Evolutionary conservation across 331 rosid species (phyloP), one percentile per base, ranked within the genome.

Genomic region (Saraca asoca): DNA sequence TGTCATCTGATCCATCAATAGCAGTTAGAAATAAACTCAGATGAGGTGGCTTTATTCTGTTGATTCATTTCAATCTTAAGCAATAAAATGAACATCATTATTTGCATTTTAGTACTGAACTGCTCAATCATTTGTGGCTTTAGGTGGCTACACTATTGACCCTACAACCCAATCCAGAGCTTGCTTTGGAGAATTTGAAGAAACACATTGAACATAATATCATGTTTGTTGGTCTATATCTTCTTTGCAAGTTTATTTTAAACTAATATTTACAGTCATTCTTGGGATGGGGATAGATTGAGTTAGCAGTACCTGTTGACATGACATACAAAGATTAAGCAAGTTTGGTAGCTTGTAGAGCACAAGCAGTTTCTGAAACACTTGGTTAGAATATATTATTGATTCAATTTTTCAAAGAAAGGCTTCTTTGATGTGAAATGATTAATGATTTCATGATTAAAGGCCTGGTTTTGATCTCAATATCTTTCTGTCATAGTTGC

Each of bases 401-500:
- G 44, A 3, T 64, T 65, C 34, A 31, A 45, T 31, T 39, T 51
- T 72, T 72, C 35, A 11, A 60, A 38, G 29, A 66, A 71, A 8
- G 44, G 5, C 8, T 44, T 44, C 15, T 43, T 58, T 14, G 51
- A 51, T 67, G n/a, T n/a, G n/a, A n/a, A n/a, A n/a, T 56, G 19
- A 51, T 54, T 34, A 42, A 43, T 54, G 60, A 9, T 43, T 54
- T 45, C 14, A 53, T 41, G 16, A 43, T 24, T 64, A 53, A 15
- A 37, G 48, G 45, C 51, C 64, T 72, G 62, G 33, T 72, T 76
- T 70, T 5, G 19, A 42, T 72, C 57, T 50, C 20, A 58, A 56
- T 58, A 38, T 55, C 54, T n/a, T 65, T 75, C 24, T 69, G 62
- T 70, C 12, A 12, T 70, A 90, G 99, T 77, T 90, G 85, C 97